Evolutionary conservation across 257 asterid species (phyloP).

Genomic region (Prunella vulgaris): DNA sequence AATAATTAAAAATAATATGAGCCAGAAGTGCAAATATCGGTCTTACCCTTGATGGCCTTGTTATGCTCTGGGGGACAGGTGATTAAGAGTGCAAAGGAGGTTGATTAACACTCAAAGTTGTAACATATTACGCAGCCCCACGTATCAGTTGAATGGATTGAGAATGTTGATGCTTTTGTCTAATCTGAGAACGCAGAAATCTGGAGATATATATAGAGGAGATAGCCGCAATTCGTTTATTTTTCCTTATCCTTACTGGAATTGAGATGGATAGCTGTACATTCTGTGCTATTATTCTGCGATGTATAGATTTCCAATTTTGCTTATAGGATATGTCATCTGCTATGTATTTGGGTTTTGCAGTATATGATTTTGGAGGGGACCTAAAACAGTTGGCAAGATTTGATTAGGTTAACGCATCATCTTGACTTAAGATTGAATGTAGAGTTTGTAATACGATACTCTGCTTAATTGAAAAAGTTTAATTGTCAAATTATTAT

Average conservation of each 20-base stretch:
- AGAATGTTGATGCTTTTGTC: background rate
- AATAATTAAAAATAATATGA: conserved; percentile 27
- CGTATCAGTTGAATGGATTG: conserved; percentile 1
- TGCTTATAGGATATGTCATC: conserved; percentile 1
- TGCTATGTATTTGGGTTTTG: background rate
- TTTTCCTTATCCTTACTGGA: conserved; percentile 6
- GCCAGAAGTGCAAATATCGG: conserved; percentile 31
- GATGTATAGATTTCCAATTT: conserved; percentile 22
- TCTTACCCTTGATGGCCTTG: conserved; percentile 47
- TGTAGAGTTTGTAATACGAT: background rate
- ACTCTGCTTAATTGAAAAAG: background rate
- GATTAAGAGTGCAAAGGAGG: conserved; percentile 57
- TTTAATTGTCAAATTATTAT: background rate
- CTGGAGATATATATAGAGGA: too few species aligned
- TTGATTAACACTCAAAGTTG: conserved; percentile 33
- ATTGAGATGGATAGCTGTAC: conserved; percentile 20
- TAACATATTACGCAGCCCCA: conserved; percentile 12
- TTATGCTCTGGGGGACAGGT: conserved; percentile 67
- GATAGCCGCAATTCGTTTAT: conserved; percentile 20
- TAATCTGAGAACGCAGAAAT: background rate
- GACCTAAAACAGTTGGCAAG: background rate
- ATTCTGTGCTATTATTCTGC: conserved; percentile 22
- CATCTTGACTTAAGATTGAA: background rate
- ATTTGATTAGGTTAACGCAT: background rate
- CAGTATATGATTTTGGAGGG: background rate